A percentile compares a stretch with the other conserved stretches of the same genome.
Conservation (phyloP, 768 basidiomycete genomes). For the Mycena vitilis region DNA sequence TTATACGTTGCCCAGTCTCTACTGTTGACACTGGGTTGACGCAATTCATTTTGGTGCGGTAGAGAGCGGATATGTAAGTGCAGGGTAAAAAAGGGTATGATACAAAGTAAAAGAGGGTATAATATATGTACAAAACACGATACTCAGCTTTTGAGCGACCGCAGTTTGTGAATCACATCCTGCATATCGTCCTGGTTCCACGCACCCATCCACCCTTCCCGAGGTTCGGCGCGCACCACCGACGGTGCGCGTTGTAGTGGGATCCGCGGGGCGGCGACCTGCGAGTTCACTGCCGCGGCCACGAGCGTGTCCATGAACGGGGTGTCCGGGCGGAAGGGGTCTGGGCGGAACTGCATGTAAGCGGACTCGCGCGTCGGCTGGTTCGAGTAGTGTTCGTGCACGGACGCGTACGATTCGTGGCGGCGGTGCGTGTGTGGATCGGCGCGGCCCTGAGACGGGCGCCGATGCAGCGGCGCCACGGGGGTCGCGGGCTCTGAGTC, state of each 20-base stretch:
- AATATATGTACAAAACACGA: not conserved
- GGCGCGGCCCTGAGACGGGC: not conserved
- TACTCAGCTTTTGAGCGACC: slow-evolving; percentile 17
- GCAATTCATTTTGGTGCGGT: too few species aligned
- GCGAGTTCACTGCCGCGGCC: slow-evolving; percentile 15
- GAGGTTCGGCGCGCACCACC: slow-evolving; percentile 12
- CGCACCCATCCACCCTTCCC: slow-evolving; percentile 27
- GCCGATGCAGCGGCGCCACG: not conserved
- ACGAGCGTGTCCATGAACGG: slow-evolving; percentile 30
- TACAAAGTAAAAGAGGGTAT: not conserved
- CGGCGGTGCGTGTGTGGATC: not conserved
- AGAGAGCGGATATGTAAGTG: too few species aligned
- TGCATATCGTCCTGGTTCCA: slow-evolving; percentile 31
- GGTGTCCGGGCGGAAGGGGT: slow-evolving; percentile 21
- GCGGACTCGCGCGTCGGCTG: not conserved
- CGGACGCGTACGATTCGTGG: slow-evolving; percentile 11
- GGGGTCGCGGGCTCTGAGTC: slow-evolving; percentile 16
- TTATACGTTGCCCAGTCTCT: too few species aligned
- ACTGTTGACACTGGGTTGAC: too few species aligned
- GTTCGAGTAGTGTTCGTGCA: slow-evolving; percentile 18
- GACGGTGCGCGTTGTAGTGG: not conserved
- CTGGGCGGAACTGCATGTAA: not conserved
- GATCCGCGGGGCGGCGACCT: slow-evolving; percentile 1
- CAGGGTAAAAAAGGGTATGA: not conserved
- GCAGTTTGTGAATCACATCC: slow-evolving; percentile 28